phyloP scores from a whole-genome alignment of 139 green algal genomes.

The Ettlia oleoabundans region DNA sequence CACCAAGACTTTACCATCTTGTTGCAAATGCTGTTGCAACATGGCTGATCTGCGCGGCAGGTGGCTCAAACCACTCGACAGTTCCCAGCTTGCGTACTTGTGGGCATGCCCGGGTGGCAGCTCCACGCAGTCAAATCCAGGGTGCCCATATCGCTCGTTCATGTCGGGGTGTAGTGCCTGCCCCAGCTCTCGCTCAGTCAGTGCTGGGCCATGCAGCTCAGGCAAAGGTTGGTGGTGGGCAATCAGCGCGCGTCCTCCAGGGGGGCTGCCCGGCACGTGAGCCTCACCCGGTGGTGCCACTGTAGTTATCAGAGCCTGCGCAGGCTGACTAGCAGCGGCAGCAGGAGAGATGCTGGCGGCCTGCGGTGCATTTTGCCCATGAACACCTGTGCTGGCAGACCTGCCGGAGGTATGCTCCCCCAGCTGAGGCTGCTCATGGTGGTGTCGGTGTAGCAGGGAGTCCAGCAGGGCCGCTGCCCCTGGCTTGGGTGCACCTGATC shows the following conservation, averaged over 20 bases:
- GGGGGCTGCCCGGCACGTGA: background rate
- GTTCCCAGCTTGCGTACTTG: background rate
- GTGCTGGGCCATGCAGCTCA: background rate
- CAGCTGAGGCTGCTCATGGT: too few relatives aligned
- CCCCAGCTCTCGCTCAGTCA: constrained; percentile 18
- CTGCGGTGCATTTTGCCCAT: too few relatives aligned
- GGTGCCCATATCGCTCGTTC: background rate
- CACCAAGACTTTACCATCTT: too few relatives aligned
- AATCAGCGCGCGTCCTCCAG: background rate
- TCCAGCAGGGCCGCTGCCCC: too few relatives aligned
- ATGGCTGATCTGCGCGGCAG: too few relatives aligned
- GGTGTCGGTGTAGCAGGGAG: too few relatives aligned
- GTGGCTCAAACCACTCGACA: background rate
- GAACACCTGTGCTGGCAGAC: too few relatives aligned
- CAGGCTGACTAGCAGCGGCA: background rate
- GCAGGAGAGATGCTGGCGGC: too few relatives aligned
- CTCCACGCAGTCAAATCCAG: constrained; percentile 1
- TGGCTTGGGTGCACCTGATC: too few relatives aligned
- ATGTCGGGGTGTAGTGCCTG: background rate
- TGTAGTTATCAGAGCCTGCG: too few relatives aligned
- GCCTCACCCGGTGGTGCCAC: background rate
- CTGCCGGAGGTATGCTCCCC: too few relatives aligned
- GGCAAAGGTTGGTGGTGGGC: background rate
- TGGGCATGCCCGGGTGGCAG: constrained; percentile 10
- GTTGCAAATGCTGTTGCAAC: too few relatives aligned